Evolutionary conservation across 495 filamentous ascomycete species (phyloP), one percentile per base, ranked within the genome.

Genomic region (Penicillium nucicola): DNA sequence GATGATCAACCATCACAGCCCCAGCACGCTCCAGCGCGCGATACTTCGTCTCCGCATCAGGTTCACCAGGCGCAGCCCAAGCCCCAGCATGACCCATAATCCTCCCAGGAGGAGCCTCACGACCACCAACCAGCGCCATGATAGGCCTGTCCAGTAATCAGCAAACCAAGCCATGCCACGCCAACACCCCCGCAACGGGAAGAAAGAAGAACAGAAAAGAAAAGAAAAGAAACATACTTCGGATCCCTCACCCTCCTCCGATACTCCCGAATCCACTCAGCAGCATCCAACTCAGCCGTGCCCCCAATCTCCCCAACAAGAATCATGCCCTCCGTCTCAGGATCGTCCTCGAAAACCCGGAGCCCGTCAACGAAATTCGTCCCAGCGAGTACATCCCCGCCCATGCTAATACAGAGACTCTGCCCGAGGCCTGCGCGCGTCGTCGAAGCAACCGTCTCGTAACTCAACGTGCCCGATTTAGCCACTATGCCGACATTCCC

Each of bases 21-120:
- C 89, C 89, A 13, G 83, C 88, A 49, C 76, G 70, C 59, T 86
- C 69, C n/a, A 95, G 76, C 13, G 79, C 77, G 18, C 77, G 74
- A 47, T 88, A 83, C 67, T 95, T 95, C 12, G 73, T 74, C 23
- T 69, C 67, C 0, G 85, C 81, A 48, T 77, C 75, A 7, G 83
- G 82, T 52, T 95, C 88, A 13, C 85, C 84, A 8, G 81, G 72
- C 0, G 82, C 75, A 25, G 79, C 75, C 71, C 89, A 88, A 28
- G 91, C 91, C 13, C 91, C 91, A 12, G 89, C 87, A 67, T 95
- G 91, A 15, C 91, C 91, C 90, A 96, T 93, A 30, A 90, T 78
- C n/a, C 79, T 77, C 1, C 86, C 85, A 13, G 74, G 68, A 6
- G 77, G 76, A 30, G 88, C 86, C 30, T 83, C 68, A 28, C 85